Evolutionary conservation across 164 flowering plant genomes (phyloP), one percentile per base, ranked within the genome.

Genomic region (Aristolochia fimbriata): DNA sequence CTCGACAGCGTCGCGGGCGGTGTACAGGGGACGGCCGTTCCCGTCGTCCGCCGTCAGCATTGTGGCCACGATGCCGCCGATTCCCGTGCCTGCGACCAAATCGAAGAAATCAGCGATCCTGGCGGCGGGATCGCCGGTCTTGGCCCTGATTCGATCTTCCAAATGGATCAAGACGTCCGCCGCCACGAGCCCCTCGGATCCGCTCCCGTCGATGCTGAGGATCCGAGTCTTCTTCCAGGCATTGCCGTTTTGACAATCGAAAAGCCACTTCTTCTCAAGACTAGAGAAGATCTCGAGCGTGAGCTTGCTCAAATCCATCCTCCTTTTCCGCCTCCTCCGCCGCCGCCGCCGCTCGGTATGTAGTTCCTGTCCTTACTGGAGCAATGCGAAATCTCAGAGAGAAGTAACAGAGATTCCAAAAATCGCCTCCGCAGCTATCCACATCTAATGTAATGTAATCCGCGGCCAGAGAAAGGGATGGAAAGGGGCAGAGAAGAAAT

Each of bases 51-150:
- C 82, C 12, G 67, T 53, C n/a, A 81, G 73, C 65, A 81, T 62
- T 33, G 70, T 68, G 8, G 80, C 85, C 23, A 75, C 64, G 24
- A 81, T 24, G 37, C 78, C 83, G n/a, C 83, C 81, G 41, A 76
- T 68, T 13, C 85, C 83, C 3, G 85, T 67, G 30, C 83, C 85
- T 61, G 79, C 71, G 12, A 77, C 51, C 12, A 81, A 60, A 54
- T 81, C 85, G 58, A 81, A 81, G 70, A 68, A 79, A 60, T 81
- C 81, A 6, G 76, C 68, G 52, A 81, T 72, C 21, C 73, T 65
- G 22, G 78, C 68, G 43, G 65, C 57, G 15, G 76, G 58, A 60
- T 79, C 76, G 46, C 71, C 69, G 53, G 81, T 71, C 58, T 56
- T 71, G 25, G 57, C 25, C 24, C 65, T 68, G 67, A 81, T 76